Evolutionary conservation across 768 basidiomycete genomes (phyloP), one percentile per base, ranked within the genome.

Genomic region (Dacryopinax primogenitus): DNA sequence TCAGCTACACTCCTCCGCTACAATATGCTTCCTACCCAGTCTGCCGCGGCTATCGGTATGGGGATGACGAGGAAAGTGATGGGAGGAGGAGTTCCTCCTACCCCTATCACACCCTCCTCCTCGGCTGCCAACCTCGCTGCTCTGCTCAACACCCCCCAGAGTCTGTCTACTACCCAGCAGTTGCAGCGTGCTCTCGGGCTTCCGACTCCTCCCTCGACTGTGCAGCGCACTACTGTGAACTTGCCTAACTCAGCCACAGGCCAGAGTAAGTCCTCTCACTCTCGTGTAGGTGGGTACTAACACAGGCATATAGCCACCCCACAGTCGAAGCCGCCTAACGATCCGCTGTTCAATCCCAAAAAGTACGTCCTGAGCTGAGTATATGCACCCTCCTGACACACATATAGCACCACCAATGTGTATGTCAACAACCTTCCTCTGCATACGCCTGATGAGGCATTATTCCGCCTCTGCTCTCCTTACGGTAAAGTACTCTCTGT

Each of bases 351-450:
- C 35, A 62, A 65, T 26, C 30, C 28, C 11, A 51, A 33, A 7
- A 58, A 45, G 7, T 58, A 21, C n/a, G 51, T 28, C 47, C 2
- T 45, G 12, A 21, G 36, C 51, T 32, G 33, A 13, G 16, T 35
- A 35, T 44, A 36, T 45, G 64, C 23, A 28, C 64, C 12, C 39
- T 3, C 34, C 39, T 36, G 34, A 28, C 33, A 37, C 65, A 26
- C 33, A 33, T 51, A 58, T 65, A 72, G 69, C 26, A 84, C 87
- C 0, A 87, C 90, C 0, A 92, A 92, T 69, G 86, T 92, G 0
- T 92, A 92, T 72, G 90, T 92, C 76, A 92, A 92, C 70, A 90
- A 90, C 13, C 81, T 92, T 16, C 89, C 88, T 1, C 86, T 89
- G 3, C 84, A 90, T 74, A 91, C 83, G 70, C 84, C 88, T 0